Conservation (phyloP, 176 grass and related monocot species). For the Puccinellia tenuiflora region DNA sequence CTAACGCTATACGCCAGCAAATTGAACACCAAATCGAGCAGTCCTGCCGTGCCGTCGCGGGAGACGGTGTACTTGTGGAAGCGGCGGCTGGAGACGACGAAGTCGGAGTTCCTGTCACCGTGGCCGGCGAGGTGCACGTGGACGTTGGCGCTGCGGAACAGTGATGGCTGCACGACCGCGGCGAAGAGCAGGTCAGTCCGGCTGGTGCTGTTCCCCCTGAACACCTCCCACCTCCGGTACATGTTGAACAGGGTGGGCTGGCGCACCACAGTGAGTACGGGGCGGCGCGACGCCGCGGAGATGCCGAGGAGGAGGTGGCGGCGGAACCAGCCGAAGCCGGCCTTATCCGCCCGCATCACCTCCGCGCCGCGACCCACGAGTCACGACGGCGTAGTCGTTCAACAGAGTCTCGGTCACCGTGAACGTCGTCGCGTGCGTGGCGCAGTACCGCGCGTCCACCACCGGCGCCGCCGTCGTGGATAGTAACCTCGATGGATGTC, state of each 20-base stretch:
- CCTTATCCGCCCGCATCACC: too few relatives aligned
- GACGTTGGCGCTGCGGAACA: conserved; percentile 22
- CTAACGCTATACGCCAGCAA: too few relatives aligned
- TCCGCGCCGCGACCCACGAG: not conserved
- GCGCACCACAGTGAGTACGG: conserved; percentile 34
- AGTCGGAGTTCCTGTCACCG: conserved; percentile 23
- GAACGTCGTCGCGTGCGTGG: conserved; percentile 21
- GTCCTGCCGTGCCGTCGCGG: too few relatives aligned
- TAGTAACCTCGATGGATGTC: too few relatives aligned
- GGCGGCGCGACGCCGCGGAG: not conserved
- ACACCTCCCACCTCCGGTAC: conserved; percentile 33
- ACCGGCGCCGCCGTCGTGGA: not conserved
- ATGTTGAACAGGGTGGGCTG: not conserved
- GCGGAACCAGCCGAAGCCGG: too few relatives aligned
- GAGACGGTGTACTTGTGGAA: conserved; percentile 32
- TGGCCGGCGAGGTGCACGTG: conserved; percentile 34
- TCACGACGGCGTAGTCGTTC: conserved; percentile 43
- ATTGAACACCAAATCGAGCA: too few relatives aligned
- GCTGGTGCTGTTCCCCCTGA: conserved; percentile 36
- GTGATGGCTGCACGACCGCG: conserved; percentile 2
- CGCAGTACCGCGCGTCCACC: conserved; percentile 40
- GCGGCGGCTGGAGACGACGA: conserved; percentile 23
- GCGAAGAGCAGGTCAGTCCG: conserved; percentile 27
- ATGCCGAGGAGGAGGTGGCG: conserved; percentile 30
- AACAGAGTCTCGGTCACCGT: conserved; percentile 17